Evolutionary conservation across 345 rosid genomes (phyloP).

Genomic region (Eucalyptus sp.): DNA sequence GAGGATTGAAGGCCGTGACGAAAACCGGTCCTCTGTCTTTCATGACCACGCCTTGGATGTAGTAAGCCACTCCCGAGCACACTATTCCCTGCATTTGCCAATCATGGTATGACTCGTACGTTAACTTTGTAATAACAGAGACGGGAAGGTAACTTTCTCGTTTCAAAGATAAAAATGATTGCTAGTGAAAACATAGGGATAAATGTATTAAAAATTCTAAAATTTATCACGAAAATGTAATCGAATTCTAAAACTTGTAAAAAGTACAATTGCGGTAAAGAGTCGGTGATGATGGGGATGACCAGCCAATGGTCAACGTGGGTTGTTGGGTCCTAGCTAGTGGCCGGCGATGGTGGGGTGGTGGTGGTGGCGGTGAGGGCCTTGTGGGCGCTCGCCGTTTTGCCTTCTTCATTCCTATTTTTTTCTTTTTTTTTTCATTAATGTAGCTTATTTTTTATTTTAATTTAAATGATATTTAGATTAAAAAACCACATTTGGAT

Average conservation of each 20-base stretch:
- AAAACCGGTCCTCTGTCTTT: not conserved
- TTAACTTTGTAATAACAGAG: not conserved
- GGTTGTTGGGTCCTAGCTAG: not conserved
- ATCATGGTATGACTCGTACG: not conserved
- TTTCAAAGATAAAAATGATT: not conserved
- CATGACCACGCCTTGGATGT: slow-evolving; percentile 1
- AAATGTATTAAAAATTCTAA: too few relatives aligned
- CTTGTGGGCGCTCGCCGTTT: fast-evolving
- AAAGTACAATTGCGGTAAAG: too few relatives aligned
- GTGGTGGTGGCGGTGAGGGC: not conserved
- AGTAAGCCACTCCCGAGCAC: not conserved
- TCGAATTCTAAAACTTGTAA: too few relatives aligned
- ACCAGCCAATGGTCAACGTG: not conserved
- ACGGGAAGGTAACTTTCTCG: not conserved
- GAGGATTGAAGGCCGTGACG: slow-evolving; percentile 2
- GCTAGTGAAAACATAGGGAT: not conserved
- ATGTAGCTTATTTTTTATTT: too few relatives aligned
- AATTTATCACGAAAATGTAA: too few relatives aligned
- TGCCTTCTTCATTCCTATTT: not conserved
- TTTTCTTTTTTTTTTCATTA: too few relatives aligned
- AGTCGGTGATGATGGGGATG: not conserved
- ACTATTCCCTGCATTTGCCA: not conserved
- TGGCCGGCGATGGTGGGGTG: not conserved
- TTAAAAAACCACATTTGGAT: fast-evolving
- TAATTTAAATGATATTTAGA: not conserved